Conservation (phyloP, 305 asterid species). For the Rubia tinctorum region DNA sequence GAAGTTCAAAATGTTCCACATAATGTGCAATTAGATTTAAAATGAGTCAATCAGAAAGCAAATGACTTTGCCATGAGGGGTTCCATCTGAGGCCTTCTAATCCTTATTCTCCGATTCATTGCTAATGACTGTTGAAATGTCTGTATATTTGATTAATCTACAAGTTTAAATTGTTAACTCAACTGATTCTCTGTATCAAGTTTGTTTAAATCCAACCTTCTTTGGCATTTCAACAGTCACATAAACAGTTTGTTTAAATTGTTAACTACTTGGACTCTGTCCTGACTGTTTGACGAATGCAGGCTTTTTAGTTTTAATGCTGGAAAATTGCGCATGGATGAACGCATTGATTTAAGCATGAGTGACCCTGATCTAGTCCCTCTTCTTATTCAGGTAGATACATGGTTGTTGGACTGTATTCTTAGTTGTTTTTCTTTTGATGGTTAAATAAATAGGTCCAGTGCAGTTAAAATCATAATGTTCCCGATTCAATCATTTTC, state of each 20-base stretch:
- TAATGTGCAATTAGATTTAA: background rate
- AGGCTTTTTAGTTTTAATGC: constrained; percentile 85
- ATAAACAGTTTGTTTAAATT: no score
- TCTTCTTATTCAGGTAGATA: constrained; percentile 79
- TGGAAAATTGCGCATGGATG: constrained; percentile 91
- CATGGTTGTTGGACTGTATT: background rate
- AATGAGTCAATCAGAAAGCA: background rate
- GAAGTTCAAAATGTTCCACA: background rate
- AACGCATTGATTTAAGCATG: constrained; percentile 91
- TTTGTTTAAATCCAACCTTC: background rate
- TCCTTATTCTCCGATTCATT: background rate
- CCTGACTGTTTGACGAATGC: constrained; percentile 26
- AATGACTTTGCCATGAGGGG: background rate
- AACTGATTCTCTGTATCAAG: background rate
- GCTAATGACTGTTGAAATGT: background rate
- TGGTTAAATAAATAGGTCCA: background rate
- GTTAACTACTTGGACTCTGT: background rate
- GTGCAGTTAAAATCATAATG: background rate
- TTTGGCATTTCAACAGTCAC: no score
- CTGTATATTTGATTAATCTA: background rate
- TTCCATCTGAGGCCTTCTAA: background rate
- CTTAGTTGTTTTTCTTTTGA: background rate
- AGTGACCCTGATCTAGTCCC: constrained; percentile 98
- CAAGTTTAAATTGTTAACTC: background rate
- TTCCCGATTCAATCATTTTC: background rate